Base-by-base conservation (phyloP, 2,329 filamentous ascomycete species). In the Pseudogymnoascus pannorum region DNA sequence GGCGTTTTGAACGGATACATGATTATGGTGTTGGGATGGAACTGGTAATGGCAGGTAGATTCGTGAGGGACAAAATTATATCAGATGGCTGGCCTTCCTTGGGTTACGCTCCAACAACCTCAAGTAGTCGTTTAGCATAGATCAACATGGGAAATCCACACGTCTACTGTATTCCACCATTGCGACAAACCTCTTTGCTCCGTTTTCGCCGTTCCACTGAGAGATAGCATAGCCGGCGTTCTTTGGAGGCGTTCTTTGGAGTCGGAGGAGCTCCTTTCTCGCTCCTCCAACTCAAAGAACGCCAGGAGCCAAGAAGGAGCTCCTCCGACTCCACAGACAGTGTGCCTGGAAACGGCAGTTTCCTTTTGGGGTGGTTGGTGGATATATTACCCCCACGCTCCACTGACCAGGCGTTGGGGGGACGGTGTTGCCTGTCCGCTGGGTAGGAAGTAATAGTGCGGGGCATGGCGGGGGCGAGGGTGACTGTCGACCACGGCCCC, bases 311-410 rank as follows among this genome's bases (percentile, higher is more conserved):
- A n/a, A n/a, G n/a, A 54, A 31, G 5, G 11, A 54, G 48, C 5
- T n/a, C 5, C 12, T 20, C 16, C 16, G 4, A 54, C n/a, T n/a
- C n/a, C n/a, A 54, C 11, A 16, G 44, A 3, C 9, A 18, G 44
- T 51, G n/a, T 54, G n/a, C 3, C 44, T 31, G 8, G 6, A 31
- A 54, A 8, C 16, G 16, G 26, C 16, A 20, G 26, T 12, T 33
- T 1, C 26, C 12, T 36, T 4, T 18, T n/a, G n/a, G 26, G 48
- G 24, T 54, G 16, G 26, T 54, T 54, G 44, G 44, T 54, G 26
- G 48, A 54, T 54, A 54, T 54, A 18, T 54, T 31, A 54, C 48
- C 48, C 48, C 48, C 48, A 54, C 48, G 48, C 48, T 22, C 22
- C 5, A 20, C 48, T 26, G 6, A 20, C 9, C 31, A 18, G 48